Evolutionary conservation across 2,329 filamentous ascomycete genomes (phyloP), one percentile per base, ranked within the genome.

Genomic region (Fusarium mundagurra): DNA sequence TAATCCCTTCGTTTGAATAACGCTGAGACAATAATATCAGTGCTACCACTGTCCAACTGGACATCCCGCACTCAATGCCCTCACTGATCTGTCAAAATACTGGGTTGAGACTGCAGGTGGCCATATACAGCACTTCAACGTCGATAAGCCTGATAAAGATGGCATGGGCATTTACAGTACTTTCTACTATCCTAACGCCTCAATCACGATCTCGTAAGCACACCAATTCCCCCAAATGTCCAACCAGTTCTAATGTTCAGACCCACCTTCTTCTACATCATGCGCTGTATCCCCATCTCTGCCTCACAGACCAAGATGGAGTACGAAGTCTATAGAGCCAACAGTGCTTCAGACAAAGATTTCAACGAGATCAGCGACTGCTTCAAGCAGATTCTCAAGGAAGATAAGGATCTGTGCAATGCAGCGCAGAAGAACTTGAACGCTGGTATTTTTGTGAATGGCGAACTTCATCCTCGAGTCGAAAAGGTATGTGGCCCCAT

Each of bases 31-130:
- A 18, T 6, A 6, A 13, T 8, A 17, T 13, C 12, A 89, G 78
- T 91, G 89, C 75, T 92, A 91, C 73, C 89, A 91, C 81, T 91
- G 89, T 81, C 85, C 86, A 27, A 88, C 86, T 1, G 87, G 88
- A 1, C 89, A 91, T 66, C 88, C 90, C 2, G 88, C 88, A 60
- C 86, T 91, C 45, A 84, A 55, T 1, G 55, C 54, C 2, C 20
- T 71, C 85, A 8, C 83, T 83, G 43, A 84, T 90, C 20, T 74
- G 43, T 45, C 60, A 10, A 85, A 85, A 11, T 90, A 90, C 80
- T 81, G 82, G 36, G 87, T 88, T 39, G 83, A 87, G 64, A 84
- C 85, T 22, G 83, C 84, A 61, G 83, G 80, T 8, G 83, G 82
- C 1, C 83, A 87, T 64, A 87, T 90, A 51, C 82, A 86, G 57